Conservation (phyloP, 1,139 yeast species). For the Candida frijolesensis region DNA sequence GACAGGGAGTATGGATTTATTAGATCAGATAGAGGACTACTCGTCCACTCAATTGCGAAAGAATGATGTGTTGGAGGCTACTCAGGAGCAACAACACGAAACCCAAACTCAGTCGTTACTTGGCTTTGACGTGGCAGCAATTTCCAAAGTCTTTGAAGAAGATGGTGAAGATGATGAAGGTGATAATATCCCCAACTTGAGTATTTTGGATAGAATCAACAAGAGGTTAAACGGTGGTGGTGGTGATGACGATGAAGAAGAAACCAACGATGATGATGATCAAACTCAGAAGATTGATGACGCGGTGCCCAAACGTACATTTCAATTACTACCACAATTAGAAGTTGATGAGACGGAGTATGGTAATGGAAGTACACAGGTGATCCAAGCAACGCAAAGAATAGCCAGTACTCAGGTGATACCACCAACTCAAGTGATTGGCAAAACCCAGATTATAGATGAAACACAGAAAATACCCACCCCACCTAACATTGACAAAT, state of each 20-base stretch:
- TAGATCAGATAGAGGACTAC: conserved; percentile 20
- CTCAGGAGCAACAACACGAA: conserved; percentile 8
- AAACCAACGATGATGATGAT: conserved; percentile 5
- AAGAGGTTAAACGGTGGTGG: conserved; percentile 18
- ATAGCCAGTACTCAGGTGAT: conserved; percentile 3
- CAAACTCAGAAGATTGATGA: conserved; percentile 1
- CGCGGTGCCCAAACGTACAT: background rate
- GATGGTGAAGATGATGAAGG: conserved; percentile 1
- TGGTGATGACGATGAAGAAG: conserved; percentile 4
- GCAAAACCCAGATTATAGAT: background rate
- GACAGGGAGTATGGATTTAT: conserved; percentile 20
- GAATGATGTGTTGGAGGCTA: conserved; percentile 1
- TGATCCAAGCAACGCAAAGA: conserved; percentile 7
- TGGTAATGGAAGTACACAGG: conserved; percentile 8
- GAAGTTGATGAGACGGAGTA: conserved; percentile 30
- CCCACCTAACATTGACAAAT: conserved; percentile 2
- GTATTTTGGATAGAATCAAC: conserved; percentile 21
- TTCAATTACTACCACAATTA: conserved; percentile 31
- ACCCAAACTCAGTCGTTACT: conserved; percentile 7
- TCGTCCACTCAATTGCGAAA: conserved; percentile 14
- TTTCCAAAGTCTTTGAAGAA: conserved; percentile 15
- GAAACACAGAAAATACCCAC: conserved; percentile 6
- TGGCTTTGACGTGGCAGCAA: conserved; percentile 18
- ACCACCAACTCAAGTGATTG: background rate
- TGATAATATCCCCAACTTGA: conserved; percentile 8